Percentiles rank a stretch among this genome's conserved stretches.
Conservation (phyloP, 2,329 filamentous ascomycete species). For the Penicillium sp. region DNA sequence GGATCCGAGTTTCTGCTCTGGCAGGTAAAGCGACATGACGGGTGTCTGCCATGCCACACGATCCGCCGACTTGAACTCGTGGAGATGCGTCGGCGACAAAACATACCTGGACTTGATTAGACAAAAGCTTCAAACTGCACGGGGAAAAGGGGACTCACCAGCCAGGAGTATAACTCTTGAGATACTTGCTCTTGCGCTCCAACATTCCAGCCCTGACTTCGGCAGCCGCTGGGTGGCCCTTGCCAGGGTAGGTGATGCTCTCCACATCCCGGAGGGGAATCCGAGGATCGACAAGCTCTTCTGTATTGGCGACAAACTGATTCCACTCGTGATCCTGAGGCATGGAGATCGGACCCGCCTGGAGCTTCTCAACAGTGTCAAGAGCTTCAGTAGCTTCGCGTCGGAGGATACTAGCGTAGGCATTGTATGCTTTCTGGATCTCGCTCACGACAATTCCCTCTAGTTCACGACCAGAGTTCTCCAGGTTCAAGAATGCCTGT, state of each 20-base stretch:
- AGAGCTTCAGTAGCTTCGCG: slow-evolving; percentile 83
- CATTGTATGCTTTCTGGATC: slow-evolving; percentile 97
- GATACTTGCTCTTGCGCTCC: slow-evolving; percentile 97
- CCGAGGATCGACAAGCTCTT: slow-evolving; percentile 82
- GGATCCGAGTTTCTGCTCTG: slow-evolving; percentile 92
- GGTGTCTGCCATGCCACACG: slow-evolving; percentile 78
- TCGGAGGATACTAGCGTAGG: slow-evolving; percentile 86
- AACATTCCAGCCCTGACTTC: slow-evolving; percentile 89
- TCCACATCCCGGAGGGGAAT: slow-evolving; percentile 75
- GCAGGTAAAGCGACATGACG: slow-evolving; percentile 93
- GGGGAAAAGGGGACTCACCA: slow-evolving; percentile 61
- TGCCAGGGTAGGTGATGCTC: slow-evolving; percentile 87
- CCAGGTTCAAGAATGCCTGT: slow-evolving; percentile 89
- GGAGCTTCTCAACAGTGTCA: slow-evolving; percentile 74
- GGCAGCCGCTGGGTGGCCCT: slow-evolving; percentile 75
- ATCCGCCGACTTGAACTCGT: slow-evolving; percentile 99
- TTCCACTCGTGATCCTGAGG: slow-evolving; percentile 92
- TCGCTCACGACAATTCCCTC: slow-evolving; percentile 96
- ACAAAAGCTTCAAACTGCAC: neutral
- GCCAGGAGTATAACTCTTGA: slow-evolving; percentile 94
- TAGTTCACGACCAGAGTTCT: slow-evolving; percentile 88
- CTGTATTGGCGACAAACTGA: slow-evolving; percentile 74
- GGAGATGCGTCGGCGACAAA: slow-evolving; percentile 90
- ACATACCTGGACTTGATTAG: slow-evolving; percentile 68
- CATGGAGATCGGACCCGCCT: slow-evolving; percentile 84